Base-by-base conservation (phyloP, 108 stramenopile species). In the Ochromonas danica region DNA sequence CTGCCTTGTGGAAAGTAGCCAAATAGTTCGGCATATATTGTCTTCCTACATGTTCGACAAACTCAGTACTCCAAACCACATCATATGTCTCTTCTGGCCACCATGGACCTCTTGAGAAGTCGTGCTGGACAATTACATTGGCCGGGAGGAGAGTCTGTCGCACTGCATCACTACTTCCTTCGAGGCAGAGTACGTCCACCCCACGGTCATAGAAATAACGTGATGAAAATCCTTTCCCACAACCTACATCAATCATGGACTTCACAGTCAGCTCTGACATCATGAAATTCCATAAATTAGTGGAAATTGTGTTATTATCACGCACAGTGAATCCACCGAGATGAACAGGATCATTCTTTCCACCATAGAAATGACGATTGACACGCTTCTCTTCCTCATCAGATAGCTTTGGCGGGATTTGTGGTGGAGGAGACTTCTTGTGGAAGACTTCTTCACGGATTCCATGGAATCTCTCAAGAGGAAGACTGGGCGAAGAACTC, bases 61-160 rank as follows among this genome's bases (percentile, higher is more conserved):
- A 91, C 72, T 94, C 93, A 6, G 92, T 91, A 30, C 81, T 82
- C 91, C 91, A 94, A 0, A 83, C 91, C 1, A 90, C 90, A 84
- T 92, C 91, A n/a, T 90, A 89, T 0, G 91, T 92, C 1, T 87
- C 42, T 1, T 74, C 84, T 6, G 93, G 93, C 93, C 93, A 94
- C 90, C 90, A 94, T 36, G 93, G 93, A 51, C 93, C 93, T 62
- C 90, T 62, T 17, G 83, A 80, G 71, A 70, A 80, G 41, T 83
- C 82, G 40, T 83, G 79, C 71, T 88, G 83, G n/a, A 87, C 77
- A 38, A 90, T 84, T 10, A 60, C 62, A 35, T 75, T 89, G 71
- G 85, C 61, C 38, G 93, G 93, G 31, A 94, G 33, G 6, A 92
- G 61, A 40, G 81, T 84, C 25, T 82, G 83, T 39, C 82, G 77